Percentiles rank a stretch among this genome's conserved stretches.
phyloP scores from a whole-genome alignment of 805 yeast species.

The Metschnikowia sp. region DNA sequence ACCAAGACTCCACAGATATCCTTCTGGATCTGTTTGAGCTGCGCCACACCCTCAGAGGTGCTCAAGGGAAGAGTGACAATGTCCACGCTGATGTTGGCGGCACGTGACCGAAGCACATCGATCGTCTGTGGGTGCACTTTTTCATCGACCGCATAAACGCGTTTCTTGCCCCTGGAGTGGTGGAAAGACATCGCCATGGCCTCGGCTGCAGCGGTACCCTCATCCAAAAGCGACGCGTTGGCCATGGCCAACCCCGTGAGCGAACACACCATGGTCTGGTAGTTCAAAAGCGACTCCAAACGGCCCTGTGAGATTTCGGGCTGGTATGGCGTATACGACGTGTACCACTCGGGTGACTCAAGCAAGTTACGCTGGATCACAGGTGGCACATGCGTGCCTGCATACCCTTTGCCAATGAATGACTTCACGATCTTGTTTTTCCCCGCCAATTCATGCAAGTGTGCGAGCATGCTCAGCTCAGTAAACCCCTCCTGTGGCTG shows the following conservation, averaged over 20 bases:
- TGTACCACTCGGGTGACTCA: conserved; percentile 97
- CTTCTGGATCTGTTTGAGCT: conserved; percentile 24
- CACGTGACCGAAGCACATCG: conserved; percentile 75
- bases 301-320: conserved; percentile 98
- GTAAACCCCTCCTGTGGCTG: conserved; percentile 72
- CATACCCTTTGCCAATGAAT: conserved; percentile 91
- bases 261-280: conserved; percentile 87
- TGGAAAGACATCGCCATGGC: conserved; percentile 86
- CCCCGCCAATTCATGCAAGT: conserved; percentile 63
- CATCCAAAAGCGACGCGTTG: conserved; percentile 91
- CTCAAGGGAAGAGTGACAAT: conserved; percentile 56
- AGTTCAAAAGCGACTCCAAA: conserved; percentile 83
- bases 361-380: conserved; percentile 89
- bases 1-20: conserved; percentile 76
- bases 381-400: conserved; percentile 85
- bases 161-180: conserved; percentile 61
- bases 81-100: conserved; percentile 67
- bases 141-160: conserved; percentile 66
- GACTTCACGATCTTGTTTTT: conserved; percentile 73
- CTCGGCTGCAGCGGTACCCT: conserved; percentile 97
- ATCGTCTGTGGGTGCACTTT: conserved; percentile 84
- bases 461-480: conserved; percentile 74
- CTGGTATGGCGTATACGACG: conserved; percentile 97
- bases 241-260: conserved; percentile 94
- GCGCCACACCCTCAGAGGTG: conserved; percentile 30